Conservation (phyloP, 148 eudicot genomes). For the Spergularia marina region DNA sequence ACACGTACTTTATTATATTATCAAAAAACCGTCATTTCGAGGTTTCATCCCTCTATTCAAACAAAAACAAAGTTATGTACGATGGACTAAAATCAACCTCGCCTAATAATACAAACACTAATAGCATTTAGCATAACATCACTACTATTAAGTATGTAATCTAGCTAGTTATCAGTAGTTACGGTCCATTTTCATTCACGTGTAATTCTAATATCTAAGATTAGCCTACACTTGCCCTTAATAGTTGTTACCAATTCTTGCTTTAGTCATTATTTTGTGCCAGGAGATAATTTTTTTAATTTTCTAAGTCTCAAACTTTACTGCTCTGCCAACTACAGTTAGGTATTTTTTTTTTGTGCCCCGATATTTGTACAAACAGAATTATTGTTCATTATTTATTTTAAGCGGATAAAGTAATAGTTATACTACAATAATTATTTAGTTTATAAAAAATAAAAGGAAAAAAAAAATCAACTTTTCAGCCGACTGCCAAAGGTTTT, state of each 20-base stretch:
- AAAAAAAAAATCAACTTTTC: background rate
- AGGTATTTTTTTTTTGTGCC: conserved; percentile 3
- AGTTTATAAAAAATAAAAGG: background rate
- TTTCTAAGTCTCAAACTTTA: conserved; percentile 10
- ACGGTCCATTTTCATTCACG: conserved; percentile 28
- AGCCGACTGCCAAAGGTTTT: conserved; percentile 14
- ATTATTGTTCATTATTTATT: background rate
- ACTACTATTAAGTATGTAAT: background rate
- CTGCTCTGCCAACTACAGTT: conserved; percentile 16
- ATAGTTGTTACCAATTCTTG: background rate
- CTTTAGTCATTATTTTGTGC: background rate
- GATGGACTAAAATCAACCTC: background rate
- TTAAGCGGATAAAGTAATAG: background rate
- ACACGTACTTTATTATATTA: no score
- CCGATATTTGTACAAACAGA: background rate
- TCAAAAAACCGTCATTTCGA: no score
- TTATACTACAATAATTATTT: background rate
- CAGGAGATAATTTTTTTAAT: background rate
- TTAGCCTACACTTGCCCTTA: background rate
- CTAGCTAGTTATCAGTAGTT: background rate
- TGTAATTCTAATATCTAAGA: conserved; percentile 20
- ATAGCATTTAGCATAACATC: background rate
- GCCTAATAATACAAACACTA: background rate
- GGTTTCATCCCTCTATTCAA: no score
- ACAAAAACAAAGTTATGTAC: no score